Conservation (phyloP, 148 eudicot genomes). For the Rhododendron ovatum region DNA sequence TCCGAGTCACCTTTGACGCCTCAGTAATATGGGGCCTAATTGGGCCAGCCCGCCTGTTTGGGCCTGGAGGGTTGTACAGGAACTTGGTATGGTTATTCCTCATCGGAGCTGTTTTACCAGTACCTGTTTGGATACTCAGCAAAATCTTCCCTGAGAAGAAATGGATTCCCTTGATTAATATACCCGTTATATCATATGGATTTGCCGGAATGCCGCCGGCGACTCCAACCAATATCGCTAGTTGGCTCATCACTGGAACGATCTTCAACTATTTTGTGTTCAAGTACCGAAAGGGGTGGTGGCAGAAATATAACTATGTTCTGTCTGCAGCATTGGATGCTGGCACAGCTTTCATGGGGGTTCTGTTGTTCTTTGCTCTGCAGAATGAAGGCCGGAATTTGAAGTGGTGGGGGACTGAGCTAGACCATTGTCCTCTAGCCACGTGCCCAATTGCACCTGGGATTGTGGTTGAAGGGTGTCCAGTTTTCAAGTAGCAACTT, state of each 20-base stretch:
- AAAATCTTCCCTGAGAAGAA: slow-evolving; percentile 83
- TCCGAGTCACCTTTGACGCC: slow-evolving; percentile 89
- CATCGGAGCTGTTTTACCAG: slow-evolving; percentile 80
- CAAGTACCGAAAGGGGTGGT: slow-evolving; percentile 76
- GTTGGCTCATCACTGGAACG: slow-evolving; percentile 80
- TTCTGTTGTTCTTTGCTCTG: slow-evolving; percentile 73
- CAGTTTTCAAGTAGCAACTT: slow-evolving; percentile 39
- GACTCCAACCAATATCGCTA: slow-evolving; percentile 90
- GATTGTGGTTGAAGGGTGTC: slow-evolving; percentile 64
- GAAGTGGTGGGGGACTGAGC: slow-evolving; percentile 92
- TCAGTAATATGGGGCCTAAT: slow-evolving; percentile 98
- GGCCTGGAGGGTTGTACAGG: slow-evolving; percentile 78
- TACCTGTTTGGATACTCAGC: slow-evolving; percentile 85
- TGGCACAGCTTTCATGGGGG: slow-evolving; percentile 98
- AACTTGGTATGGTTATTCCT: slow-evolving; percentile 96
- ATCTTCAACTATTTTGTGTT: slow-evolving; percentile 91
- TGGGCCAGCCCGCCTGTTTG: slow-evolving; percentile 84
- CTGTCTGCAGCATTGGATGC: slow-evolving; percentile 94
- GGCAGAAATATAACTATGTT: slow-evolving; percentile 93
- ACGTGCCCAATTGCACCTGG: slow-evolving; percentile 91
- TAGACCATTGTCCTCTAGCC: slow-evolving; percentile 89
- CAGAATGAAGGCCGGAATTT: slow-evolving; percentile 70
- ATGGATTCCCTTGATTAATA: slow-evolving; percentile 89
- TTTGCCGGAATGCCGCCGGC: slow-evolving; percentile 99
- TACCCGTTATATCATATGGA: slow-evolving; percentile 91